Evolutionary conservation across 2,329 filamentous ascomycete genomes (phyloP).

Genomic region (Aspergillus sp.): DNA sequence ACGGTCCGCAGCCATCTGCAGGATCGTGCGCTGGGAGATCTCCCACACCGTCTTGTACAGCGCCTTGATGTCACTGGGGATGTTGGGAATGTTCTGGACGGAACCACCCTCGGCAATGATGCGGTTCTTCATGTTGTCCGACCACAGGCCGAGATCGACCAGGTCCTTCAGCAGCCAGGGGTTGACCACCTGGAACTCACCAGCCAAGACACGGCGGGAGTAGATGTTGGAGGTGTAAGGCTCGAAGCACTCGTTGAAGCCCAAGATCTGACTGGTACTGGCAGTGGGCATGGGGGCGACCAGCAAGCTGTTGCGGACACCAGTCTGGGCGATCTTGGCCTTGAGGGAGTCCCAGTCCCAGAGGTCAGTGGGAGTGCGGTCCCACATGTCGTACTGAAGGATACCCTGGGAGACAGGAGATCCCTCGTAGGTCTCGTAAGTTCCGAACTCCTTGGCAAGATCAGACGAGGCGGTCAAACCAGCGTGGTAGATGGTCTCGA

Average conservation of each 20-base stretch:
- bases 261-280: slow-evolving; percentile 94
- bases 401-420: slow-evolving; percentile 93
- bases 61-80: slow-evolving; percentile 91
- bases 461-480: slow-evolving; percentile 87
- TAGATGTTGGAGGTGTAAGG: slow-evolving; percentile 99
- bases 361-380: slow-evolving; percentile 85
- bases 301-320: slow-evolving; percentile 92
- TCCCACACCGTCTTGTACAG: slow-evolving; percentile 99
- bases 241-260: slow-evolving; percentile 99
- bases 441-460: slow-evolving; percentile 76
- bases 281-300: slow-evolving; percentile 98
- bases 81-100: slow-evolving; percentile 95
- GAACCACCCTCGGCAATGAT: slow-evolving; percentile 97
- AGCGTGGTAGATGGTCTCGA: slow-evolving; percentile 98
- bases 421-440: slow-evolving; percentile 89
- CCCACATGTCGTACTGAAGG: slow-evolving; percentile 99
- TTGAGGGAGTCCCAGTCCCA: slow-evolving; percentile 96
- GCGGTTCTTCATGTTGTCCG: slow-evolving; percentile 99
- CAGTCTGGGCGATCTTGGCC: slow-evolving; percentile 86
- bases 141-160: slow-evolving; percentile 97
- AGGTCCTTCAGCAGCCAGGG: slow-evolving; percentile 98
- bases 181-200: slow-evolving; percentile 99
- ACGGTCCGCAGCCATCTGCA: slow-evolving; percentile 97
- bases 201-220: slow-evolving; percentile 93
- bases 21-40: slow-evolving; percentile 90